A percentile compares a stretch with the other conserved stretches of the same genome.
These are phyloP conservation scores for Linanthus parryae DNA, from an alignment of 148 eudicot species.

Conservation along the genomic window DNA sequence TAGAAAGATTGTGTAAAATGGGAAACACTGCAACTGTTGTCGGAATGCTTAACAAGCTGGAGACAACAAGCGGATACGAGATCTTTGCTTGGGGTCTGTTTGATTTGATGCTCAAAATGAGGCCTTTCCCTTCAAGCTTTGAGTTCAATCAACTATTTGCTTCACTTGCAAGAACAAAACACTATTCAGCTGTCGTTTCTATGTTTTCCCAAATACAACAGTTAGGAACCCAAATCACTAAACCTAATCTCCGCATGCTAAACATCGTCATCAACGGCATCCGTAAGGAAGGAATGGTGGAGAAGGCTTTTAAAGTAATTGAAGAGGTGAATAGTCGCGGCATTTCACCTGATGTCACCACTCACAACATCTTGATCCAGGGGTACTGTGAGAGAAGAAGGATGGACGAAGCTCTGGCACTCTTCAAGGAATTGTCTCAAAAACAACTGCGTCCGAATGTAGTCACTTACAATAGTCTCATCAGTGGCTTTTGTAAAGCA, in stretches of 20 bases:
- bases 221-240: not conserved
- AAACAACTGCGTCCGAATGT: not conserved
- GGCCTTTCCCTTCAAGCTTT: not conserved
- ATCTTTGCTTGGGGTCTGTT: not conserved
- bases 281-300: conserved; percentile 59
- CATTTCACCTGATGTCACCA: not conserved
- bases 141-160: not conserved
- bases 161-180: too few species aligned
- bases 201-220: not conserved
- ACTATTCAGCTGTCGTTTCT: too few species aligned
- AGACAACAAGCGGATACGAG: too few species aligned
- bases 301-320: conserved; percentile 47
- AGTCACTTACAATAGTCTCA: conserved; percentile 3
- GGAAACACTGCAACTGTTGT: not conserved
- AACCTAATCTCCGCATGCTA: not conserved
- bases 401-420: not conserved
- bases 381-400: conserved; percentile 3
- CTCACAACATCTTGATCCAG: not conserved
- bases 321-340: conserved; percentile 53
- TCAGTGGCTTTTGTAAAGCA: not conserved
- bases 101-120: not conserved
- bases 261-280: conserved; percentile 74
- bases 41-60: not conserved
- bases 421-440: conserved; percentile 1
- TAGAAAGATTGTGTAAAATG: not conserved